Evolutionary conservation across 164 flowering plant genomes (phyloP).

Genomic region (Brasenia schreberi): DNA sequence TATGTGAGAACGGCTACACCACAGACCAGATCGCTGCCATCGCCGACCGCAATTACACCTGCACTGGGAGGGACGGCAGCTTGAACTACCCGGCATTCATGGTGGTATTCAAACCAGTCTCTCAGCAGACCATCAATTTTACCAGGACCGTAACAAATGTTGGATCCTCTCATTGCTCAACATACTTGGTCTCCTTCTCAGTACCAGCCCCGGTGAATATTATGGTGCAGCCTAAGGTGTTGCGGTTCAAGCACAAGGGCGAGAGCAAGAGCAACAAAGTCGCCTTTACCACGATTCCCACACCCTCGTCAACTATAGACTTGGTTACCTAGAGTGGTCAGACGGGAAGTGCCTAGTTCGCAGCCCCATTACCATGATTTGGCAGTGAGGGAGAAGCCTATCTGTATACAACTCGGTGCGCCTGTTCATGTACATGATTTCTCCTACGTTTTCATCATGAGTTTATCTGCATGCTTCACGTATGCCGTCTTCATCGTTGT

Average conservation of each 20-base stretch:
- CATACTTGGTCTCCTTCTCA: conserved; percentile 3
- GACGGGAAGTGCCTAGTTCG: no score
- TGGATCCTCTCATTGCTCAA: not conserved
- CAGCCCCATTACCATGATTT: no score
- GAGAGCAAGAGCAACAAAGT: conserved; percentile 2
- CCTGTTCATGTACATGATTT: no score
- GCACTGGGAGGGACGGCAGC: conserved; percentile 7
- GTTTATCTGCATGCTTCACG: no score
- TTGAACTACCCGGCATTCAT: not conserved
- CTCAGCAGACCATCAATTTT: conserved; percentile 8
- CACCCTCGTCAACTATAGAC: not conserved
- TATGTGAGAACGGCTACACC: conserved; percentile 2
- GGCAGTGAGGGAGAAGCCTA: no score
- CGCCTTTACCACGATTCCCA: not conserved
- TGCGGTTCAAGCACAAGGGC: not conserved
- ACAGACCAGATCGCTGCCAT: conserved; percentile 19
- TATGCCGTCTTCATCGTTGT: no score
- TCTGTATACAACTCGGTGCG: no score
- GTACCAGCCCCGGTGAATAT: not conserved
- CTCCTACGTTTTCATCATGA: no score
- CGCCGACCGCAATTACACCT: conserved; percentile 28
- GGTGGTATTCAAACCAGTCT: not conserved
- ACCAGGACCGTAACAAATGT: conserved; percentile 3
- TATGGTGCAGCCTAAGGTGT: not conserved
- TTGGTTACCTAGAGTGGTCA: conserved; percentile 4